Percentiles rank a stretch among this genome's conserved stretches.
phyloP scores from a whole-genome alignment of 129 eudicot genomes.

The Chrysanthemum seticuspe region DNA sequence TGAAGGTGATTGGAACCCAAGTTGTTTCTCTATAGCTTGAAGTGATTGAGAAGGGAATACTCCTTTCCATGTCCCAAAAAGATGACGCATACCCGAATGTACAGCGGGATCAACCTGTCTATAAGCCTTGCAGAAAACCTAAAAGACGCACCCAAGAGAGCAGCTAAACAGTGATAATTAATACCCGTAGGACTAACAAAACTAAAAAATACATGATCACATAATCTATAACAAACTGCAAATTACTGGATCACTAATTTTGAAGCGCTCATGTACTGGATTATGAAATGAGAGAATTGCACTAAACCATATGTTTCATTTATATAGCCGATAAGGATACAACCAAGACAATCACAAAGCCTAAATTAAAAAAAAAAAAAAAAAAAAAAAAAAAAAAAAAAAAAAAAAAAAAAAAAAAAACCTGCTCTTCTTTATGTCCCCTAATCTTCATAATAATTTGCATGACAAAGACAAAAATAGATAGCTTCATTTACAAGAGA shows the following conservation, averaged over 20 bases:
- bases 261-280: slow-evolving; percentile 8
- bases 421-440: slow-evolving; percentile 3
- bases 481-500: slow-evolving; percentile 8
- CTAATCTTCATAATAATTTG: slow-evolving; percentile 16
- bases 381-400: too few relatives aligned
- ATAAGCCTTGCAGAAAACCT: slow-evolving; percentile 99
- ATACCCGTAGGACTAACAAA: slow-evolving; percentile 12
- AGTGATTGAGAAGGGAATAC: slow-evolving; percentile 76
- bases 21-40: slow-evolving; percentile 84
- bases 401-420: slow-evolving; percentile 1
- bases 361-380: not conserved
- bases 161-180: slow-evolving; percentile 34
- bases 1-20: slow-evolving; percentile 56
- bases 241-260: slow-evolving; percentile 2
- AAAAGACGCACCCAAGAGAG: slow-evolving; percentile 35
- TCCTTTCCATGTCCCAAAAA: slow-evolving; percentile 97
- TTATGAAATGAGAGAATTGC: slow-evolving; percentile 21
- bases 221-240: slow-evolving; percentile 1
- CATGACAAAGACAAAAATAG: slow-evolving; percentile 1
- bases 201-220: not conserved
- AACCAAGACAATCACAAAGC: slow-evolving; percentile 20
- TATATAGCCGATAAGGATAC: slow-evolving; percentile 15
- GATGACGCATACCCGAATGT: slow-evolving; percentile 81
- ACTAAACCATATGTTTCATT: slow-evolving; percentile 23
- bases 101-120: slow-evolving; percentile 70